Percentiles rank a stretch among this genome's conserved stretches.
phyloP scores from a whole-genome alignment of 768 basidiomycete genomes.

The Paxillus ammoniavirescens region DNA sequence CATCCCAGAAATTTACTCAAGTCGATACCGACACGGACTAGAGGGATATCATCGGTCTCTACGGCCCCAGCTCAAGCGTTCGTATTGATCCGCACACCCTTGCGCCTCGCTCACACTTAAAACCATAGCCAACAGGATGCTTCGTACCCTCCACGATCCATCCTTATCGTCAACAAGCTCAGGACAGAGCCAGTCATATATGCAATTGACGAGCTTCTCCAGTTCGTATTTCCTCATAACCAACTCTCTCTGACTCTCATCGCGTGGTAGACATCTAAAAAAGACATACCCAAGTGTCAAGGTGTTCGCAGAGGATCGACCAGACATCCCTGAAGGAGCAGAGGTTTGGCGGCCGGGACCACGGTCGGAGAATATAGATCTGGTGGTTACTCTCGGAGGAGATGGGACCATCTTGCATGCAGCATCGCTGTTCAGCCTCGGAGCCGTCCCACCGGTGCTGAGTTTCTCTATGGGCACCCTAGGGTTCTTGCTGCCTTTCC shows the following conservation, averaged over 20 bases:
- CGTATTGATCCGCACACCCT: slow-evolving; percentile 12
- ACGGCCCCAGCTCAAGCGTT: slow-evolving; percentile 14
- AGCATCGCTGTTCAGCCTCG: slow-evolving; percentile 84
- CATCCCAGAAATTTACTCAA: neutral
- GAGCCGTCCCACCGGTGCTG: slow-evolving; percentile 86
- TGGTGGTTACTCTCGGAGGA: slow-evolving; percentile 90
- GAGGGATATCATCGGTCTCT: slow-evolving; percentile 14
- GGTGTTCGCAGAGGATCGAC: slow-evolving; percentile 64
- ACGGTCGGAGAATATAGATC: slow-evolving; percentile 65
- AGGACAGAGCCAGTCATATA: slow-evolving; percentile 75
- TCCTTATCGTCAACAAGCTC: slow-evolving; percentile 79
- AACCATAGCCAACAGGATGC: slow-evolving; percentile 22
- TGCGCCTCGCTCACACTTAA: slow-evolving; percentile 23
- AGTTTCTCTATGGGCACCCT: slow-evolving; percentile 75
- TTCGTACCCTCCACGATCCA: slow-evolving; percentile 50
- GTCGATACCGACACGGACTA: slow-evolving; percentile 2
- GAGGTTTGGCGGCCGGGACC: slow-evolving; percentile 60
- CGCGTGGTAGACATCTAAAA: slow-evolving; percentile 49
- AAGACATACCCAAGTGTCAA: slow-evolving; percentile 57
- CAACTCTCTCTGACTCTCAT: slow-evolving; percentile 1
- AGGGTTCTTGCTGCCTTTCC: slow-evolving; percentile 91
- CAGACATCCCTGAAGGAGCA: slow-evolving; percentile 62
- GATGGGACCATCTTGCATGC: slow-evolving; percentile 95
- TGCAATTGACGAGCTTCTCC: slow-evolving; percentile 71
- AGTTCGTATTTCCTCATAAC: slow-evolving; percentile 40